Evolutionary conservation across 495 filamentous ascomycete genomes (phyloP).

Genomic region (Talaromyces nanjingensis): DNA sequence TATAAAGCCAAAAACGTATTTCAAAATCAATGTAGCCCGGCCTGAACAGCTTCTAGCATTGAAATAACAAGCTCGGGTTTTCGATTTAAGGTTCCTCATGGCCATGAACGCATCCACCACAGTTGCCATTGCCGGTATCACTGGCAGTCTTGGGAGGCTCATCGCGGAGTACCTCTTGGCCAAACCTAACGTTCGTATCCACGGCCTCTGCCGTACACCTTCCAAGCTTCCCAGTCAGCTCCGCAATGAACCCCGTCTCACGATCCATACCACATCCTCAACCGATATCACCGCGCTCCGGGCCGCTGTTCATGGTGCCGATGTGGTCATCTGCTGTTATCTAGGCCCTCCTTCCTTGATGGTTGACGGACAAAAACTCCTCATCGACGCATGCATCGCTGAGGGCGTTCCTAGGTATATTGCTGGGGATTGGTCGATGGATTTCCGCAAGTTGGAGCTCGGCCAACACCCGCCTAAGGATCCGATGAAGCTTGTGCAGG

Average conservation of each 20-base stretch:
- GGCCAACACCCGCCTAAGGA: constrained; percentile 32
- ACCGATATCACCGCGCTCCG: constrained; percentile 16
- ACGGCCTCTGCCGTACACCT: constrained; percentile 23
- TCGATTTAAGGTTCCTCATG: neutral
- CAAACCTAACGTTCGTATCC: constrained; percentile 17
- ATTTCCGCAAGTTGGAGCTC: constrained; percentile 26
- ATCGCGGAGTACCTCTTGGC: constrained; percentile 16
- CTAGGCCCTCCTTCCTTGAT: constrained; percentile 29
- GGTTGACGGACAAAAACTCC: constrained; percentile 30
- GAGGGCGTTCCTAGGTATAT: constrained; percentile 30
- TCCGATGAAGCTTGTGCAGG: constrained; percentile 30
- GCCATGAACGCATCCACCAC: neutral
- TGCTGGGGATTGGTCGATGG: constrained; percentile 30
- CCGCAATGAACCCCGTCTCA: constrained; percentile 11
- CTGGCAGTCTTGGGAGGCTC: constrained; percentile 23
- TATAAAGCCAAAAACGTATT: neutral
- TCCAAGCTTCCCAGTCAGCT: constrained; percentile 18
- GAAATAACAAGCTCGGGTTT: neutral
- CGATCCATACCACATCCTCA: constrained; percentile 14
- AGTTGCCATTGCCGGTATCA: constrained; percentile 24
- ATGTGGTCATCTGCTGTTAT: constrained; percentile 31
- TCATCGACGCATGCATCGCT: constrained; percentile 32
- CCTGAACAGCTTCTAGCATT: neutral
- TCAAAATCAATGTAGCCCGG: neutral
- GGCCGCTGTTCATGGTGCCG: constrained; percentile 10